Conservation (phyloP, 371 early-diverging fungal genomes). For the Choanephora cucurbitarum region DNA sequence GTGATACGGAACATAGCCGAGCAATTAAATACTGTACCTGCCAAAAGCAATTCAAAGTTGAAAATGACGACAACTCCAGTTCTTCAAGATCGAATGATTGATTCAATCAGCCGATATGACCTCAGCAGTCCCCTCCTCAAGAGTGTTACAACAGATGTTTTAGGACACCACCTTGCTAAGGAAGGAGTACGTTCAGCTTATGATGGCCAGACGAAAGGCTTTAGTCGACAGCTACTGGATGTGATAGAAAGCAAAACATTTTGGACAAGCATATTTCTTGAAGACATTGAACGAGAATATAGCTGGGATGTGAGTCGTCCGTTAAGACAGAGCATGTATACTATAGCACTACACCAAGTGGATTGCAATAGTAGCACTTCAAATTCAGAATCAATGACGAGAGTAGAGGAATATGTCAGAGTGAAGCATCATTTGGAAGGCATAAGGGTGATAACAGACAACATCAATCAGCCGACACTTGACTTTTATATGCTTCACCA, state of each 20-base stretch:
- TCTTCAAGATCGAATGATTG: constrained; percentile 25
- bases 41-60: constrained; percentile 23
- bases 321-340: constrained; percentile 52
- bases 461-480: not conserved
- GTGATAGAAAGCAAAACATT: constrained; percentile 43
- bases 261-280: constrained; percentile 58
- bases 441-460: constrained; percentile 4
- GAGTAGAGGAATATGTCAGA: constrained; percentile 36
- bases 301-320: constrained; percentile 51
- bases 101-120: constrained; percentile 38
- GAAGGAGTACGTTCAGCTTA: not conserved
- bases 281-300: constrained; percentile 50
- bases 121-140: constrained; percentile 14
- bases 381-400: not conserved
- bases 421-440: constrained; percentile 38
- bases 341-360: constrained; percentile 6
- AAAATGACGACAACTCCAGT: constrained; percentile 22
- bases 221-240: constrained; percentile 50
- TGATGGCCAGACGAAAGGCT: not conserved
- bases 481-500: constrained; percentile 9
- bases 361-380: no score
- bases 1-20: constrained; percentile 16
- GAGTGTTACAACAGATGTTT: no score
- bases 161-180: not conserved
- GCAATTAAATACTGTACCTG: constrained; percentile 20